Conservation (phyloP, 2,329 filamentous ascomycete genomes). For the Talaromyces sp. region DNA sequence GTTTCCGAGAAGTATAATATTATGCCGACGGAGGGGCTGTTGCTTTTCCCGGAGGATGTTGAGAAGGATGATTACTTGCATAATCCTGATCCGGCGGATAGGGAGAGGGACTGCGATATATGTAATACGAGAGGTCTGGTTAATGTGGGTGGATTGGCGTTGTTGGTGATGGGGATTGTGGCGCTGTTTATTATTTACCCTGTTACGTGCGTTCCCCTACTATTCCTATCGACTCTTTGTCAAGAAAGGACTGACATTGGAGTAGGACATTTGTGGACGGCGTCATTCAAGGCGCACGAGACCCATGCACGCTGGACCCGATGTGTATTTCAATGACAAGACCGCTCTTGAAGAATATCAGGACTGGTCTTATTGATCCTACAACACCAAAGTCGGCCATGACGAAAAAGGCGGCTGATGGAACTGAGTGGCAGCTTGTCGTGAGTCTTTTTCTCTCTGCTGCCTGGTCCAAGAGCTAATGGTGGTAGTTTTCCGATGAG, state of each 20-base stretch:
- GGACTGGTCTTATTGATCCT: constrained; percentile 62
- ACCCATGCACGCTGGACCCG: constrained; percentile 38
- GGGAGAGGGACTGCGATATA: constrained; percentile 60
- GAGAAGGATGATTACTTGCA: constrained; percentile 72
- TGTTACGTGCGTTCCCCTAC: constrained; percentile 54
- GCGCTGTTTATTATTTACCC: constrained; percentile 68
- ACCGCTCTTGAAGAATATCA: constrained; percentile 58
- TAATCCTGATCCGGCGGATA: constrained; percentile 65
- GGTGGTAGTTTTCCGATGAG: constrained; percentile 62
- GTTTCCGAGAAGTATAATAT: constrained; percentile 73
- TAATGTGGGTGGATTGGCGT: constrained; percentile 61
- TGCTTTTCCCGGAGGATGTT: constrained; percentile 68
- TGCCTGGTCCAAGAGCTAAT: constrained; percentile 1
- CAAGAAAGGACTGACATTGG: not conserved
- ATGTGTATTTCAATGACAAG: constrained; percentile 52
- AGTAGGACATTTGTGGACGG: constrained; percentile 57
- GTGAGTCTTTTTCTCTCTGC: constrained; percentile 38
- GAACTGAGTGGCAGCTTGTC: constrained; percentile 61
- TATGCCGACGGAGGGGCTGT: constrained; percentile 61
- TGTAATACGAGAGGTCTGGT: constrained; percentile 62
- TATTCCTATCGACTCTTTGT: not conserved
- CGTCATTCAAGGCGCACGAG: constrained; percentile 30
- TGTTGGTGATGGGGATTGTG: constrained; percentile 61
- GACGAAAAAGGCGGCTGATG: constrained; percentile 56
- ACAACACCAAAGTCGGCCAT: constrained; percentile 60